A percentile compares a stretch with the other conserved stretches of the same genome.
Evolutionary conservation across 31 red algal species (phyloP).

Genomic region (Odonthalia washingtoniensis): DNA sequence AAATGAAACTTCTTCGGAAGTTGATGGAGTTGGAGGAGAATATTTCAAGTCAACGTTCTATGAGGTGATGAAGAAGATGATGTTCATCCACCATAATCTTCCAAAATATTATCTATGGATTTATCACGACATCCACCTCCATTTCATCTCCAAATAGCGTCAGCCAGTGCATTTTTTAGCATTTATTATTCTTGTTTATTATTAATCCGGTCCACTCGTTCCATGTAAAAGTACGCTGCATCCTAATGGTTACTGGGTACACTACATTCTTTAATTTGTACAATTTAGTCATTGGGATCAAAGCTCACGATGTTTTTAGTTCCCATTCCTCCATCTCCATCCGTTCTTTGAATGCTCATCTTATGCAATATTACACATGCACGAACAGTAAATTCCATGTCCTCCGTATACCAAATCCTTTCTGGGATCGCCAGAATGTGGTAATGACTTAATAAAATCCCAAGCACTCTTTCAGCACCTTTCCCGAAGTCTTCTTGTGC

Average conservation of each 20-base stretch:
- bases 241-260: background rate
- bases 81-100: background rate
- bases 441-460: constrained; percentile 31
- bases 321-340: constrained; percentile 26
- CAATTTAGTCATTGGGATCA: constrained; percentile 19
- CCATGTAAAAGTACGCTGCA: background rate
- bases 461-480: constrained; percentile 30
- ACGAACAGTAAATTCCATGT: constrained; percentile 39
- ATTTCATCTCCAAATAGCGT: constrained; percentile 2
- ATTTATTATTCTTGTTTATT: background rate
- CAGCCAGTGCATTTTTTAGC: constrained; percentile 14
- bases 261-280: background rate
- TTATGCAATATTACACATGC: constrained; percentile 54
- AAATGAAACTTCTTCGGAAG: constrained; percentile 14
- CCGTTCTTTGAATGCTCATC: constrained; percentile 36
- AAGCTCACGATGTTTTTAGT: no score
- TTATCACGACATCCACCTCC: background rate
- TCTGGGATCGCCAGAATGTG: constrained; percentile 42
- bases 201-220: background rate
- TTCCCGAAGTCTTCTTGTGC: constrained; percentile 25
- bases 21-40: background rate
- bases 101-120: background rate
- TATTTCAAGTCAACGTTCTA: background rate
- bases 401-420: constrained; percentile 46
- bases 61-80: background rate